Percentiles rank a stretch among this genome's conserved stretches.
Evolutionary conservation across 2,329 filamentous ascomycete genomes (phyloP).

Genomic region (Fusarium siculi): DNA sequence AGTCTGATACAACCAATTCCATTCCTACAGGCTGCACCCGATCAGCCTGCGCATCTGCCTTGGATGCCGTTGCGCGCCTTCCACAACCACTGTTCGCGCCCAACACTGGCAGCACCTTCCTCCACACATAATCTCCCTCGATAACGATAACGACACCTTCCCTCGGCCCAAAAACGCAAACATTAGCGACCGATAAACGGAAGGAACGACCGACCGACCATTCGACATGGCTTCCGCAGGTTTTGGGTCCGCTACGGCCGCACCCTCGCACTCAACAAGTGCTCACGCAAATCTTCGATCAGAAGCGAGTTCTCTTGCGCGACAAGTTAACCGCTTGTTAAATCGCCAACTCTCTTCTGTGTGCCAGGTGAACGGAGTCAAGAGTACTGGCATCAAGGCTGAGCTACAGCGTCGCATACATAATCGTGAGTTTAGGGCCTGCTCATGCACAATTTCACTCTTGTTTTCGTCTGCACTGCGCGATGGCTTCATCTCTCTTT

Average conservation of each 20-base stretch:
- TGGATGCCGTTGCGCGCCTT: conserved; percentile 44
- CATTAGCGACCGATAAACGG: conserved; percentile 6
- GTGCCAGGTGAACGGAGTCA: conserved; percentile 77
- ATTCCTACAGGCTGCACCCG: conserved; percentile 21
- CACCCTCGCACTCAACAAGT: conserved; percentile 21
- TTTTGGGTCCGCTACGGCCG: conserved; percentile 34
- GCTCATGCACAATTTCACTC: neutral
- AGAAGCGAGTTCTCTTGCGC: conserved; percentile 59
- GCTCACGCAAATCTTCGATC: conserved; percentile 46
- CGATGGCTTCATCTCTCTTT: neutral
- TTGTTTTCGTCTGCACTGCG: neutral
- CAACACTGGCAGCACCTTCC: conserved; percentile 26
- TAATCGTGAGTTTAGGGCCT: conserved; percentile 70
- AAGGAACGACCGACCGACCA: conserved; percentile 8
- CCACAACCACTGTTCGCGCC: conserved; percentile 22
- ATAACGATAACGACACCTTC: conserved; percentile 3
- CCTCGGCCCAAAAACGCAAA: conserved; percentile 1
- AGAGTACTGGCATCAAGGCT: conserved; percentile 85
- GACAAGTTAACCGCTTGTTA: conserved; percentile 59
- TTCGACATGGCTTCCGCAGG: conserved; percentile 42
- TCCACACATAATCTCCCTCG: neutral
- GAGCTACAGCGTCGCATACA: conserved; percentile 83
- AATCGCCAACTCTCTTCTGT: conserved; percentile 79
- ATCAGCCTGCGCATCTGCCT: conserved; percentile 40
- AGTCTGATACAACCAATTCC: conserved; percentile 3